These are phyloP conservation scores for Solanum paucissectum DNA, from an alignment of 257 asterid genomes.

Conservation along the genomic window DNA sequence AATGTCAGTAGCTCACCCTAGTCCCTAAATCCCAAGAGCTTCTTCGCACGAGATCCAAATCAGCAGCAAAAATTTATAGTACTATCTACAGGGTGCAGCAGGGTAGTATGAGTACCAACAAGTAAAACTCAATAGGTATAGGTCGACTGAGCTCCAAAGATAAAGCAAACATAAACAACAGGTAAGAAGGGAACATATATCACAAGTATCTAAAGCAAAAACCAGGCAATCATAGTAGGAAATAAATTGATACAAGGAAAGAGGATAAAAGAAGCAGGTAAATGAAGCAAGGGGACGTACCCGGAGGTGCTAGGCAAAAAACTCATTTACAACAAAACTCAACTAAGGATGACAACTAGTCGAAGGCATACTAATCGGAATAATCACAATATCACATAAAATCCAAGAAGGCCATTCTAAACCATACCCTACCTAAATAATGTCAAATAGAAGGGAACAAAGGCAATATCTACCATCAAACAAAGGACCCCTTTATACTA, in stretches of 20 bases:
- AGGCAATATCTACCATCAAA: neutral
- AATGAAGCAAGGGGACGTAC: neutral
- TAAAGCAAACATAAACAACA: no score
- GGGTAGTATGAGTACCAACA: no score
- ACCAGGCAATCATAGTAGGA: neutral
- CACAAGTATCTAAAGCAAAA: neutral
- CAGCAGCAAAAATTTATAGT: no score
- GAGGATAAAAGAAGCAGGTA: neutral
- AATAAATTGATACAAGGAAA: no score
- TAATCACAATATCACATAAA: neutral
- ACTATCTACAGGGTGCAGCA: neutral
- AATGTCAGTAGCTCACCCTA: neutral
- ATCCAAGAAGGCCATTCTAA: neutral
- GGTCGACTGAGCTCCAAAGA: neutral
- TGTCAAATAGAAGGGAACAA: neutral
- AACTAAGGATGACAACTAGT: neutral
- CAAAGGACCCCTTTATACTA: neutral
- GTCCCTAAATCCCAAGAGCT: neutral
- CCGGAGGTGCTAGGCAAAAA: neutral
- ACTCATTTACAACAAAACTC: neutral
- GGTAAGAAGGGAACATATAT: neutral
- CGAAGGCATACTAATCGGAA: no score
- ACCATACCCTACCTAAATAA: neutral
- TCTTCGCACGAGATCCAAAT: neutral
- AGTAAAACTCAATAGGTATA: neutral